Percentiles rank a stretch among this genome's conserved stretches.
These are phyloP conservation scores for Pelargonium myrrhifolium DNA, from an alignment of 441 rosid species.

Conservation along the genomic window DNA sequence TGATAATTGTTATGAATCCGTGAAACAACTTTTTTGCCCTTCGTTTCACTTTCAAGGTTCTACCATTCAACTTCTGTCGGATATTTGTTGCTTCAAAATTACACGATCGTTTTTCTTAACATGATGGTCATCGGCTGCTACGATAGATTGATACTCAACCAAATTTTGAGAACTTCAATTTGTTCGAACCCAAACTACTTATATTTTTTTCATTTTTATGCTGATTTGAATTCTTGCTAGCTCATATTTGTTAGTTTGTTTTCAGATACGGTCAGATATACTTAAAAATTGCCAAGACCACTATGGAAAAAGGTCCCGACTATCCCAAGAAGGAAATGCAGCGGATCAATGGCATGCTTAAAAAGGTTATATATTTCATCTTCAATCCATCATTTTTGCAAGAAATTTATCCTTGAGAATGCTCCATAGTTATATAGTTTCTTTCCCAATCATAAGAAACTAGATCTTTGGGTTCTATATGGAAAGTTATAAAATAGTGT, in stretches of 20 bases:
- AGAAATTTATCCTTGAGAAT: no score
- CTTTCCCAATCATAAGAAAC: no score
- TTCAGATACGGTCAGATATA: slow-evolving; percentile 69
- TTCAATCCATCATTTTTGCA: background rate
- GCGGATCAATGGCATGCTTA: slow-evolving; percentile 72
- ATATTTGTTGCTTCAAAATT: background rate
- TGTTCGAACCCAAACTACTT: background rate
- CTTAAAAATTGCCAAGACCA: slow-evolving; percentile 56
- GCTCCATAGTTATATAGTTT: no score
- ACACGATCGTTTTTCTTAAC: background rate
- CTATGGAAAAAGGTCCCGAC: slow-evolving; percentile 66
- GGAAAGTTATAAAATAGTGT: no score
- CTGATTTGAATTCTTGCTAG: background rate
- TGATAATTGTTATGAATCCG: no score
- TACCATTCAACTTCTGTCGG: background rate
- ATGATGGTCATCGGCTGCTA: no score
- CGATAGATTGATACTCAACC: no score
- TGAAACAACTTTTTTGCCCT: no score
- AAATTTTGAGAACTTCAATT: no score
- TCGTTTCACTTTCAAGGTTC: no score
- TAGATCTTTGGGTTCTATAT: no score
- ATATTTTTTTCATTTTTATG: background rate
- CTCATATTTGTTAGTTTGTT: background rate
- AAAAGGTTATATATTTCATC: slow-evolving; percentile 38
- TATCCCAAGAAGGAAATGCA: slow-evolving; percentile 67